Evolutionary conservation across 495 filamentous ascomycete species (phyloP), one percentile per base, ranked within the genome.

Genomic region (Trichodelitschia bisporula): DNA sequence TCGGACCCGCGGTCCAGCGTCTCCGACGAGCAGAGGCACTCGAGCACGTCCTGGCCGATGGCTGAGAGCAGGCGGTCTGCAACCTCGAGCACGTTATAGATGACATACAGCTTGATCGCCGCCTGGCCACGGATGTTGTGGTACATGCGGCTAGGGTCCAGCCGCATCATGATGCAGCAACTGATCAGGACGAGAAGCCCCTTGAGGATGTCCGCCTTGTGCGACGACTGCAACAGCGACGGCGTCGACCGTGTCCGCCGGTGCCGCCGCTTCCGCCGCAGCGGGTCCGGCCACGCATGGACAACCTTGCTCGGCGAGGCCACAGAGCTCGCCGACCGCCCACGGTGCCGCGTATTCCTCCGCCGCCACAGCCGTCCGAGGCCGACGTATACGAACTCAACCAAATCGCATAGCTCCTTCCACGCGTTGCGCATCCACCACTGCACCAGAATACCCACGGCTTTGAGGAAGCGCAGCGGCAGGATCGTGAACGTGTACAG

Each of bases 121-220:
- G 80, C 79, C 52, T 95, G 89, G 4, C 80, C 86, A 27, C 80
- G 71, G 43, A 99, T 93, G 43, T 80, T 77, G 47, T 99, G 86
- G 50, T 99, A 99, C 79, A 99, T 91, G 20, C 80, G 66, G 46
- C 82, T 92, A 8, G 89, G 84, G 51, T 99, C 86, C 24, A 95
- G 76, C 35, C 66, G 69, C 74, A 91, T 86, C 33, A 99, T 57
- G 23, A 82, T 64, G 19, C 67, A 63, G 48, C 78, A 90, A 39
- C 77, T 91, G 30, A 61, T 61, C 29, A 91, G 61, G 40, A 93
- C 77, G 15, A 99, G 61, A 20, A 77, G 51, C 0, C 86, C 86
- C 45, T 83, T 83, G 14, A 99, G 56, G 6, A 99, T 67, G 48
- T 99, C 86, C 12, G 89, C 86, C 43, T 95, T 99, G 53, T 99